Percentiles rank a stretch among this genome's conserved stretches.
Evolutionary conservation across 2,329 filamentous ascomycete species (phyloP).

Genomic region (Pseudogymnoascus sp.): DNA sequence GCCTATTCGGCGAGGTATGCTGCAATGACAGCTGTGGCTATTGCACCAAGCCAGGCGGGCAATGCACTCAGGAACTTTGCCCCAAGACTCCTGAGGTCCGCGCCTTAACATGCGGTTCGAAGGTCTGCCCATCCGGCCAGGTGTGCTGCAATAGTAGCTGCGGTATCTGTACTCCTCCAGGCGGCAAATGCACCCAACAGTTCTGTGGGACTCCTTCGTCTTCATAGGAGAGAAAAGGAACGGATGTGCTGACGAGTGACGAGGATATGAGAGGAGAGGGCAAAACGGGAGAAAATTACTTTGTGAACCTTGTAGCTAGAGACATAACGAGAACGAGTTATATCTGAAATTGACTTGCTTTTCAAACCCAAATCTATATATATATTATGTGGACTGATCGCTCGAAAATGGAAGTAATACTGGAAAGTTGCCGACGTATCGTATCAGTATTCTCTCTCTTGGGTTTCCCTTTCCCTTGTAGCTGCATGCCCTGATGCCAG

Average conservation of each 20-base stretch:
- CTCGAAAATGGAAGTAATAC: background rate
- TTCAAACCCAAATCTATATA: background rate
- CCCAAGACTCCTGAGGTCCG: background rate
- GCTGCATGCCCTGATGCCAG: background rate
- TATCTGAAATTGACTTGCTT: background rate
- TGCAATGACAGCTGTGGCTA: background rate
- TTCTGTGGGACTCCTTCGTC: background rate
- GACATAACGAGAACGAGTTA: background rate
- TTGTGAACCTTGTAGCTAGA: background rate
- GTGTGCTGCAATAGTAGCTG: background rate
- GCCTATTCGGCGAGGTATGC: background rate
- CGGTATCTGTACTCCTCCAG: background rate
- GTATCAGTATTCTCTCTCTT: background rate
- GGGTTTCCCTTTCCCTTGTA: background rate
- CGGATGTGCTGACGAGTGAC: background rate
- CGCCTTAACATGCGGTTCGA: background rate
- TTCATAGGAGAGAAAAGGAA: background rate
- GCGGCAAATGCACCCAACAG: background rate
- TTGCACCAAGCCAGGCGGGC: background rate
- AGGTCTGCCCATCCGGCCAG: background rate
- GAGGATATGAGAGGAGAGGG: background rate
- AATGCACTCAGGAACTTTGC: background rate
- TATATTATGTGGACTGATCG: background rate
- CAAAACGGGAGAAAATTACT: background rate
- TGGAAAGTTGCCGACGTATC: background rate